phyloP scores from a whole-genome alignment of 1,284 basidiomycete genomes.

The Thecaphora thlaspeos region DNA sequence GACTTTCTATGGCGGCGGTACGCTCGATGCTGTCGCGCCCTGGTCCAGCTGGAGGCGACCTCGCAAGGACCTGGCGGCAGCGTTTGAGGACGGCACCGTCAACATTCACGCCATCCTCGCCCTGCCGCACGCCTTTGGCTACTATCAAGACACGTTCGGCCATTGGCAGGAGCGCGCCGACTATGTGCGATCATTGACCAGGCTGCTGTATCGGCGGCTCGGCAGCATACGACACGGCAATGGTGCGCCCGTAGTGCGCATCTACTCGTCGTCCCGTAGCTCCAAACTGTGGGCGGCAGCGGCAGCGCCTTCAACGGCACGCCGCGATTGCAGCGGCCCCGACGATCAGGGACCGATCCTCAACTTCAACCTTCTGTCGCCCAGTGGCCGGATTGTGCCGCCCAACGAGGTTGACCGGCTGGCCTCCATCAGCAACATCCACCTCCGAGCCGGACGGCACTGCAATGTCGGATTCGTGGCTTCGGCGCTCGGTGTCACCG shows the following conservation, averaged over 20 bases:
- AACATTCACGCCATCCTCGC: slow-evolving; percentile 43
- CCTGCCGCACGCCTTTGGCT: slow-evolving; percentile 23
- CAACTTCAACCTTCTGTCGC: slow-evolving; percentile 33
- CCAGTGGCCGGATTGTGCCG: slow-evolving; percentile 16
- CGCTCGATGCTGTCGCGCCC: slow-evolving; percentile 29
- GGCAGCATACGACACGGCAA: slow-evolving; percentile 22
- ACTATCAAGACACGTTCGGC: slow-evolving; percentile 16
- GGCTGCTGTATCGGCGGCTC: slow-evolving; percentile 11
- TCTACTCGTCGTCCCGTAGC: no score
- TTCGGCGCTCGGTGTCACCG: slow-evolving; percentile 17
- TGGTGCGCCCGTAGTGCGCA: slow-evolving; percentile 11
- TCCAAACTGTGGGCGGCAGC: no score
- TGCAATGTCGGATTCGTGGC: slow-evolving; percentile 45
- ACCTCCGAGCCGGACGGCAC: slow-evolving; percentile 41
- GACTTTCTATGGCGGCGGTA: slow-evolving; percentile 38
- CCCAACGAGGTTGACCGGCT: slow-evolving; percentile 38
- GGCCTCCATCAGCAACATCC: slow-evolving; percentile 40
- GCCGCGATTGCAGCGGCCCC: no score
- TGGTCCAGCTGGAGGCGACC: slow-evolving; percentile 26
- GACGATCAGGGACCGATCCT: slow-evolving; percentile 35
- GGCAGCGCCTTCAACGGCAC: no score
- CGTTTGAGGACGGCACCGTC: slow-evolving; percentile 40
- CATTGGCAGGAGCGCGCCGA: slow-evolving; percentile 8
- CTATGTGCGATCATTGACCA: slow-evolving; percentile 16
- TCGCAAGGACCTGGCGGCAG: slow-evolving; percentile 15